Base-by-base conservation (phyloP, 805 yeast genomes). In the Metschnikowia drakensbergensis region DNA sequence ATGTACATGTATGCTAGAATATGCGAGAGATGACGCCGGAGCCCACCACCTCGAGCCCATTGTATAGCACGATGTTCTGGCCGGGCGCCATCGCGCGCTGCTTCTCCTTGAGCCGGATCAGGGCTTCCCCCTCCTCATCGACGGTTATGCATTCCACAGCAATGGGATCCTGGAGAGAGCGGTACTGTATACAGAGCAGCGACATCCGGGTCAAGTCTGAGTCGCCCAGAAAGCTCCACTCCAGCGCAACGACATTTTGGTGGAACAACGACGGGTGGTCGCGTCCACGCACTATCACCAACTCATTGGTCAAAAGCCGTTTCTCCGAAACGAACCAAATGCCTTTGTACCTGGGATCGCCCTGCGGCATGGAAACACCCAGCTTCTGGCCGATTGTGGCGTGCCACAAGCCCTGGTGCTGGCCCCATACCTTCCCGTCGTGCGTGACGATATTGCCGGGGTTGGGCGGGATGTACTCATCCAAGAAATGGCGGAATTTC, bases 331-430 rank as follows among this genome's bases (percentile, higher is more conserved):
- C 88, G 63, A 82, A 88, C 99, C 99, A 94, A 1, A 80, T 72
- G 0, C 98, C 98, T 38, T 77, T 72, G 55, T 78, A 83, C 5
- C 65, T 62, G 0, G 91, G 91, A 55, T 86, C 83, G 0, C 91
- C 92, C 63, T 94, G 98, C 0, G 97, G 97, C 87, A 92, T 79
- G 0, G 88, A 76, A 1, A 90, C 67, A 3, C 91, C 82, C 13
- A 84, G 77, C 53, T 83, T 80, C 67, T 94, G 98, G 0, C 99
- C 99, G 23, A 92, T 81, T 0, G 99, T 94, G n/a, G 88, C 92
- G 41, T 86, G 82, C 98, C 98, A 94, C 7, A 94, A 63, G 0
- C 99, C 99, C 27, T 77, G 69, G 64, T 94, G 99, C 42, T 65
- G 58, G 0, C 97, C 98, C 81, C 94, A 89, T 0, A 81, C 73